Evolutionary conservation across 1,284 basidiomycete species (phyloP).

Genomic region (Ganoderma lucidum): DNA sequence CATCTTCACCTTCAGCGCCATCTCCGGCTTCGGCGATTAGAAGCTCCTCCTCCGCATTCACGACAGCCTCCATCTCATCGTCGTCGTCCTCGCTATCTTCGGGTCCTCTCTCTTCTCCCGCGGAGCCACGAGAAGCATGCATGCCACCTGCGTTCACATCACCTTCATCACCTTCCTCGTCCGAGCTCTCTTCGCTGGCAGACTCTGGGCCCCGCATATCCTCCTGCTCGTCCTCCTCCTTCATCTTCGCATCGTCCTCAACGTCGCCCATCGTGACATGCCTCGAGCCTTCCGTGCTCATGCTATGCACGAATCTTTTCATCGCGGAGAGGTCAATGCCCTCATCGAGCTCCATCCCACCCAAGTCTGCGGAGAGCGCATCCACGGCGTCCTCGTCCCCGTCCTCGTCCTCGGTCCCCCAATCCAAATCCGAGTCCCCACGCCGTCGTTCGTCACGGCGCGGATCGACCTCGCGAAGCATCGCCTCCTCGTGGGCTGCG

Average conservation of each 20-base stretch:
- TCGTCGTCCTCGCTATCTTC: conserved; percentile 32
- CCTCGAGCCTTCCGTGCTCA: conserved; percentile 54
- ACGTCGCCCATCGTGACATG: conserved; percentile 75
- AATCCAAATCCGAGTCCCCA: conserved; percentile 77
- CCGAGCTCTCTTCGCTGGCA: conserved; percentile 57
- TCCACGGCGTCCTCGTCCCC: conserved; percentile 50
- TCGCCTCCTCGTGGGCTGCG: conserved; percentile 63
- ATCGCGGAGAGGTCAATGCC: conserved; percentile 59
- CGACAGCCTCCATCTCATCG: conserved; percentile 37
- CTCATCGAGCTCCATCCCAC: conserved; percentile 67
- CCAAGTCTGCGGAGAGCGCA: conserved; percentile 46
- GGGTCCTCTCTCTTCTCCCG: conserved; percentile 28
- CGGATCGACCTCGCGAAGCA: conserved; percentile 54
- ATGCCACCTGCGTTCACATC: neutral
- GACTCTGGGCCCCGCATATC: conserved; percentile 29
- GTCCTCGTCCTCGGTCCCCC: conserved; percentile 65
- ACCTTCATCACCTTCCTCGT: conserved; percentile 13
- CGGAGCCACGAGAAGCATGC: neutral
- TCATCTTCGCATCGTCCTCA: conserved; percentile 59
- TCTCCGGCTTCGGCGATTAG: conserved; percentile 42
- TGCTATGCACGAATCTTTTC: conserved; percentile 61
- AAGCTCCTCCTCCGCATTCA: conserved; percentile 41
- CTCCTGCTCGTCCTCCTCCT: conserved; percentile 59
- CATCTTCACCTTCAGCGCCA: conserved; percentile 32
- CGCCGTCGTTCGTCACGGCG: conserved; percentile 58